Percentiles rank a stretch among this genome's conserved stretches.
phyloP scores from a whole-genome alignment of 345 rosid genomes.

The Lepidium africanum region DNA sequence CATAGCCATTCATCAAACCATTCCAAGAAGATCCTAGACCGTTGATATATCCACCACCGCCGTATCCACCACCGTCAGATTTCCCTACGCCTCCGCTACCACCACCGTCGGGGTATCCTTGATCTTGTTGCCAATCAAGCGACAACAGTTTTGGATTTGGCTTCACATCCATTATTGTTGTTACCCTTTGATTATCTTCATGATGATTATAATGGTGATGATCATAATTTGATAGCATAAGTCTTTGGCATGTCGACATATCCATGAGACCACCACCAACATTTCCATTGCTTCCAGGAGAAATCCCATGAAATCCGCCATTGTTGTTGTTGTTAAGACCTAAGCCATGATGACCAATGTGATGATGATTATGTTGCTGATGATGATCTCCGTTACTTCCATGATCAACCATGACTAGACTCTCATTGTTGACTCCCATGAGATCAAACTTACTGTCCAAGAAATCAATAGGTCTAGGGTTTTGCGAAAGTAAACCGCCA shows the following conservation, averaged over 20 bases:
- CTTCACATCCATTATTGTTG: slow-evolving; percentile 50
- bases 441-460: slow-evolving; percentile 29
- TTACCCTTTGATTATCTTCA: slow-evolving; percentile 32
- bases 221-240: slow-evolving; percentile 48
- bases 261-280: slow-evolving; percentile 45
- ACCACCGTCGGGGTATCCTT: slow-evolving; percentile 42
- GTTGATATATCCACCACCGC: slow-evolving; percentile 20
- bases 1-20: slow-evolving; percentile 28
- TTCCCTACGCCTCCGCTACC: slow-evolving; percentile 11
- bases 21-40: slow-evolving; percentile 31
- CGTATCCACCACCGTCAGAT: slow-evolving; percentile 29
- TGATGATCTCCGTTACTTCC: slow-evolving; percentile 23
- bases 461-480: slow-evolving; percentile 33
- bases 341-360: slow-evolving; percentile 18
- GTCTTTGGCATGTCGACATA: slow-evolving; percentile 41
- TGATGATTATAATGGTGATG: slow-evolving; percentile 31
- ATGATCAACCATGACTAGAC: slow-evolving; percentile 22
- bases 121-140: slow-evolving; percentile 85
- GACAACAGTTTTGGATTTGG: slow-evolving; percentile 62
- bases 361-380: slow-evolving; percentile 8
- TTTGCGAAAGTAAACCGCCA: slow-evolving; percentile 20
- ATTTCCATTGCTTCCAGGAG: slow-evolving; percentile 19
- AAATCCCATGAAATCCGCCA: slow-evolving; percentile 21
- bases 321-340: slow-evolving; percentile 17
- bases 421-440: slow-evolving; percentile 28